Evolutionary conservation across 140 eudicot species (phyloP).

Genomic region (Cichorium intybus): DNA sequence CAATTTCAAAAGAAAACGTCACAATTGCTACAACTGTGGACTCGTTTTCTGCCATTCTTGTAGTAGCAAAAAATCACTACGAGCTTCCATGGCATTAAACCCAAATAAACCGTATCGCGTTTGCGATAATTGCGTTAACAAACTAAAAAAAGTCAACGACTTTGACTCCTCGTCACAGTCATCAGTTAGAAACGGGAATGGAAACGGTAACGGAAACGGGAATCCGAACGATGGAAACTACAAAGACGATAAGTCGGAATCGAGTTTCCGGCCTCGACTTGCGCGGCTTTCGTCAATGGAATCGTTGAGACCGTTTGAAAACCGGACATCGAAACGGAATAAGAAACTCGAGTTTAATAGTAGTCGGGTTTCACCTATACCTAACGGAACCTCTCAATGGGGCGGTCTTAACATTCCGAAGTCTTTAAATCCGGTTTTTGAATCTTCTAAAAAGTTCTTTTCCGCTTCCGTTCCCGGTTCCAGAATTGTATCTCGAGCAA

Average conservation of each 20-base stretch:
- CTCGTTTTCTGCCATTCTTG: conserved; percentile 97
- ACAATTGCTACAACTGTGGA: conserved; percentile 93
- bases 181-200: conserved; percentile 64
- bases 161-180: conserved; percentile 58
- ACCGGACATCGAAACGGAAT: conserved; percentile 69
- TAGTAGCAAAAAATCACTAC: conserved; percentile 88
- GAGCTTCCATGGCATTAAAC: conserved; percentile 98
- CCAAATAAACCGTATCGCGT: conserved; percentile 95
- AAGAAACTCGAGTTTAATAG: conserved; percentile 84
- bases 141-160: conserved; percentile 64
- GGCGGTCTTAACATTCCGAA: conserved; percentile 71
- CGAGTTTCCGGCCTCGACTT: conserved; percentile 74
- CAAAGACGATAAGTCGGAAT: conserved; percentile 64
- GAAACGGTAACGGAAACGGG: conserved; percentile 57
- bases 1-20: conserved; percentile 94
- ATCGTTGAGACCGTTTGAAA: conserved; percentile 63
- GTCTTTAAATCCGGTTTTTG: conserved; percentile 84
- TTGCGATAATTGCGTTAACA: conserved; percentile 76
- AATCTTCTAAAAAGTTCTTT: conserved; percentile 89
- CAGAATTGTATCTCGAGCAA: conserved; percentile 94
- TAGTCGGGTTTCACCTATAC: conserved; percentile 93
- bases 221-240: conserved; percentile 49
- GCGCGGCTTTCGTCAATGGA: conserved; percentile 82
- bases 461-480: conserved; percentile 99
- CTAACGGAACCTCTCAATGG: conserved; percentile 87